Evolutionary conservation across 2,329 filamentous ascomycete genomes (phyloP).

Genomic region (Colletotrichum tamarilloi): DNA sequence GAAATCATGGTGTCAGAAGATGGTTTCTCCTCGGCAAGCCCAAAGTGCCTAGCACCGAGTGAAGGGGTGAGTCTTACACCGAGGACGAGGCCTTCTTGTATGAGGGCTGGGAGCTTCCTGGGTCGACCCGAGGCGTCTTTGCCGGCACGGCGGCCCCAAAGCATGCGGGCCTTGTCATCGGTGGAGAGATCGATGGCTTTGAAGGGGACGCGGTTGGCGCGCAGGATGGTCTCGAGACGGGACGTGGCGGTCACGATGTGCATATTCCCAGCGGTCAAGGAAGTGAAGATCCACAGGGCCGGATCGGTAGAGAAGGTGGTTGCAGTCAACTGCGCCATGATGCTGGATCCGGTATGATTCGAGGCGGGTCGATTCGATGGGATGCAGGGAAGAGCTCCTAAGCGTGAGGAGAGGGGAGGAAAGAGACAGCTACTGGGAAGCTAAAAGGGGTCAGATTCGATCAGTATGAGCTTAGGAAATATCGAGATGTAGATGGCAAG

Average conservation of each 20-base stretch:
- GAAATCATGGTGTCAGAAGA: conserved; percentile 13
- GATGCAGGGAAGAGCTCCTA: conserved; percentile 33
- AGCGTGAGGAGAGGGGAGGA: not conserved
- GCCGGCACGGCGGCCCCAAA: conserved; percentile 87
- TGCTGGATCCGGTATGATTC: conserved; percentile 16
- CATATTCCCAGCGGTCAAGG: conserved; percentile 92
- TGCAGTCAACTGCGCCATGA: conserved; percentile 36
- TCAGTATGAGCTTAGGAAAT: conserved; percentile 6
- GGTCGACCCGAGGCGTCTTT: conserved; percentile 71
- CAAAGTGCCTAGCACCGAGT: not conserved
- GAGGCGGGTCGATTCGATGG: conserved; percentile 18
- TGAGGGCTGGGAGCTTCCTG: conserved; percentile 87
- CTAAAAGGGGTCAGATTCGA: conserved; percentile 17
- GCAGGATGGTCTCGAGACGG: conserved; percentile 94
- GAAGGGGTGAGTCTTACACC: conserved; percentile 72
- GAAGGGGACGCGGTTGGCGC: conserved; percentile 94
- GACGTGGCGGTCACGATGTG: conserved; percentile 97
- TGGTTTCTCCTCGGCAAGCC: not conserved
- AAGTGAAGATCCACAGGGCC: conserved; percentile 93
- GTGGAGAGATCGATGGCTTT: conserved; percentile 91
- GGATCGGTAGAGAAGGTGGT: conserved; percentile 69
- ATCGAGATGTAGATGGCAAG: not conserved
- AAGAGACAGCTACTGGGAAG: conserved; percentile 22
- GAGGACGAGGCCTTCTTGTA: conserved; percentile 87
- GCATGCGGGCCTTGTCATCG: conserved; percentile 86